phyloP scores from a whole-genome alignment of 495 filamentous ascomycete species.

The Aspergillus biplanus region DNA sequence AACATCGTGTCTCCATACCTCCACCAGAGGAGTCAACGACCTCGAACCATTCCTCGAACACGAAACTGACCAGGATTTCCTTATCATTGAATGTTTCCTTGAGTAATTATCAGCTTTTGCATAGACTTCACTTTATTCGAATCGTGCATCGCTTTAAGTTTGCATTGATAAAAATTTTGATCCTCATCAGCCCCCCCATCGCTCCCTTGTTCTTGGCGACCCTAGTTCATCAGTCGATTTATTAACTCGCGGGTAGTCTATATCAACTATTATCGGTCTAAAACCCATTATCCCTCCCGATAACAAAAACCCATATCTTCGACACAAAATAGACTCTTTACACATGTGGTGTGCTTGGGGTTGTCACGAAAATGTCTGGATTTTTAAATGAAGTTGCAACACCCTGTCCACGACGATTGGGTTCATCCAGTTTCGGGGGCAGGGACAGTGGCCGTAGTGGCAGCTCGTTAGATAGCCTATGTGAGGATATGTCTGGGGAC shows the following conservation, averaged over 20 bases:
- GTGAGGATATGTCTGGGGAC: conserved; percentile 26
- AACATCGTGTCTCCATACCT: conserved; percentile 30
- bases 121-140: no score
- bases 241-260: background rate
- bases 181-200: conserved; percentile 13
- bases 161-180: background rate
- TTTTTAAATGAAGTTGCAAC: conserved; percentile 32
- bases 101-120: background rate
- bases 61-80: background rate
- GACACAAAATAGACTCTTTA: background rate
- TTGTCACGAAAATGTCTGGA: conserved; percentile 32
- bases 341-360: background rate
- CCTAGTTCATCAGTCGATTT: conserved; percentile 12
- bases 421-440: conserved; percentile 21
- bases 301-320: background rate
- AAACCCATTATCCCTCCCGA: background rate
- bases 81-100: background rate
- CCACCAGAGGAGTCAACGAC: background rate
- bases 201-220: conserved; percentile 13
- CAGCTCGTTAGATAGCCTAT: conserved; percentile 31
- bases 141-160: conserved; percentile 3
- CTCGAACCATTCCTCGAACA: conserved; percentile 3
- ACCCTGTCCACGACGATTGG: conserved; percentile 34
- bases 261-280: background rate
- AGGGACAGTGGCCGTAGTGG: conserved; percentile 21